Evolutionary conservation across 345 rosid species (phyloP), one percentile per base, ranked within the genome.

Genomic region (Citrus unshiu): DNA sequence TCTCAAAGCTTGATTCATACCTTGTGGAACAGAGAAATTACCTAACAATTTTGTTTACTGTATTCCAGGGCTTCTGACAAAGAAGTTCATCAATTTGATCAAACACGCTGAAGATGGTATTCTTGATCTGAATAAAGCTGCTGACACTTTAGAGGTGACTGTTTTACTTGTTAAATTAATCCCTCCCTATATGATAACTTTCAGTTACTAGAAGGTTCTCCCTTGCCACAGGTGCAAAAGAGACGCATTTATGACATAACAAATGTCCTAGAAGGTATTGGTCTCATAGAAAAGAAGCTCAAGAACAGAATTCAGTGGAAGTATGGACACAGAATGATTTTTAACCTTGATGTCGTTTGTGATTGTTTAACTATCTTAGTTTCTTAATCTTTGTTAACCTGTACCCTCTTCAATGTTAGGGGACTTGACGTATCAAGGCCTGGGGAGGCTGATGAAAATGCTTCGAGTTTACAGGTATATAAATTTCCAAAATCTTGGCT

Each of bases 281-380:
- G 98, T 85, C 93, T 94, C 54, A 94, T 94, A 79, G 98, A 96
- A 88, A 94, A 96, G 93, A 94, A 93, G 81, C 92, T 93, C 79
- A 96, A 96, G 87, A 96, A 96, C 83, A 92, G 92, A 84, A 93
- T 96, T 85, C 98, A 94, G 84, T 96, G 98, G 98, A 96, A 94
- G 99, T 96, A 92, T 80, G 92, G 25, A 59, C 35, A 30, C 25
- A 80, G 79, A 79, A 56, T 78, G 24, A 68, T 7, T 57, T 77
- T 73, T 27, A 30, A 72, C 22, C 66, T 76, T 79, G 73, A 57
- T 75, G 21, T 54, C 59, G n/a, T 27, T 65, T 73, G 8, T 49
- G 49, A 22, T 62, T 68, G 69, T 66, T 25, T 37, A 60, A 30
- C 22, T 12, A 6, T n/a, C 35, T 22, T 74, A 4, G 51, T 30